phyloP scores from a whole-genome alignment of 768 basidiomycete genomes.

The Naganishia antarctica region DNA sequence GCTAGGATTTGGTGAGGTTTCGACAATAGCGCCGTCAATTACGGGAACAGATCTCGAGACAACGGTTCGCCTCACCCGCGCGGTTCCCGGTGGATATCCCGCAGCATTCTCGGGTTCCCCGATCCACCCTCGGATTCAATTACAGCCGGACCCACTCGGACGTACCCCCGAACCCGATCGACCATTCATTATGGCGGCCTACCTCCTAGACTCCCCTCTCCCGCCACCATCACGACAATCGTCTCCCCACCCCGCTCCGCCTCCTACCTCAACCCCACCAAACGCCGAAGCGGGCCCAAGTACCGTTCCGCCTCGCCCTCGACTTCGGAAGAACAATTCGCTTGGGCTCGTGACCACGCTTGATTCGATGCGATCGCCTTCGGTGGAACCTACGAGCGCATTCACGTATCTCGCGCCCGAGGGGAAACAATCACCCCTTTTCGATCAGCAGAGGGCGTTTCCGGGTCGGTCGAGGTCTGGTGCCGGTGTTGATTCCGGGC shows the following conservation, averaged over 20 bases:
- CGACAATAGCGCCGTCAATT: background rate
- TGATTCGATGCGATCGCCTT: constrained; percentile 16
- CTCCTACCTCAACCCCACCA: background rate
- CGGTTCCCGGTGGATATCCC: background rate
- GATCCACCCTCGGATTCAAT: too few relatives aligned
- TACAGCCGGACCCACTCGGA: too few relatives aligned
- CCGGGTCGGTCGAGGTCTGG: constrained; percentile 3
- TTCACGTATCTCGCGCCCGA: background rate
- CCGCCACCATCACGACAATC: too few relatives aligned
- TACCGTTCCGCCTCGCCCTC: background rate
- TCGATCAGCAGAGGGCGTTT: background rate
- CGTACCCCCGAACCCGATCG: too few relatives aligned
- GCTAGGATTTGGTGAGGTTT: background rate
- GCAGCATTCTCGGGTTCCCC: background rate
- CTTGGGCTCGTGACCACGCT: constrained; percentile 2
- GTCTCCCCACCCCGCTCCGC: background rate
- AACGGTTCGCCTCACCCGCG: background rate
- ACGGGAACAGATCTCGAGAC: background rate
- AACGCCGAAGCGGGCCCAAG: background rate
- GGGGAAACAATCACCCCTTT: background rate
- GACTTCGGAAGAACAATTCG: constrained; percentile 15
- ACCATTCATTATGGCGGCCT: too few relatives aligned
- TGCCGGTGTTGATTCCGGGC: background rate
- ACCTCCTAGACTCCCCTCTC: too few relatives aligned
- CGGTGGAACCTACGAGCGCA: background rate